Percentiles rank a stretch among this genome's conserved stretches.
Conservation (phyloP, 2,329 filamentous ascomycete genomes). For the Niveomyces coronatus region DNA sequence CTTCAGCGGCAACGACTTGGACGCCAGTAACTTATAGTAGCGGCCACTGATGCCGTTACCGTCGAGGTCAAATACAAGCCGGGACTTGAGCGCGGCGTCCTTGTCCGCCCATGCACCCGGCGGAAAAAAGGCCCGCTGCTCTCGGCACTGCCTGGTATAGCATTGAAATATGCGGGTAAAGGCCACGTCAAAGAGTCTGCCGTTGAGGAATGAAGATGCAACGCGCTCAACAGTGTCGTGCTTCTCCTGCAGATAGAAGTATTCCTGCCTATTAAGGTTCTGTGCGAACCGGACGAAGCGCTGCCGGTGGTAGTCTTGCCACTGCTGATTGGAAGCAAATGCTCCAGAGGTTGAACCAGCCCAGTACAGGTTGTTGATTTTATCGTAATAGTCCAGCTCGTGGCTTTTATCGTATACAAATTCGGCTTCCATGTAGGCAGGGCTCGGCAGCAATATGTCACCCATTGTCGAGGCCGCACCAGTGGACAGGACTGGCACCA, state of each 20-base stretch:
- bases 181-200: constrained; percentile 30
- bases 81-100: constrained; percentile 26
- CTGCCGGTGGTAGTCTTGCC: constrained; percentile 38
- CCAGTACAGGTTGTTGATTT: constrained; percentile 45
- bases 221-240: constrained; percentile 12
- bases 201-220: constrained; percentile 24
- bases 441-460: constrained; percentile 42
- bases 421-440: constrained; percentile 34
- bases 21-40: constrained; percentile 40
- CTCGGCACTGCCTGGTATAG: constrained; percentile 23
- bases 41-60: constrained; percentile 46
- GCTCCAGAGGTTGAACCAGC: constrained; percentile 45
- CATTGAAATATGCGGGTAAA: constrained; percentile 39
- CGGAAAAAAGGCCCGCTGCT: constrained; percentile 23
- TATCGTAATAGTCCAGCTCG: constrained; percentile 38
- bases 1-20: constrained; percentile 37
- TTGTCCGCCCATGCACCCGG: constrained; percentile 22
- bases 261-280: constrained; percentile 16
- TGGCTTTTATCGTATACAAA: constrained; percentile 29
- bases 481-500: constrained; percentile 37
- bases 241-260: constrained; percentile 23
- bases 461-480: constrained; percentile 35
- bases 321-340: constrained; percentile 22
- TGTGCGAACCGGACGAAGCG: constrained; percentile 30
- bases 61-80: constrained; percentile 41